These are phyloP conservation scores for Blastobotrys petasosporus DNA, from an alignment of 1,139 yeast genomes.

Conservation along the genomic window DNA sequence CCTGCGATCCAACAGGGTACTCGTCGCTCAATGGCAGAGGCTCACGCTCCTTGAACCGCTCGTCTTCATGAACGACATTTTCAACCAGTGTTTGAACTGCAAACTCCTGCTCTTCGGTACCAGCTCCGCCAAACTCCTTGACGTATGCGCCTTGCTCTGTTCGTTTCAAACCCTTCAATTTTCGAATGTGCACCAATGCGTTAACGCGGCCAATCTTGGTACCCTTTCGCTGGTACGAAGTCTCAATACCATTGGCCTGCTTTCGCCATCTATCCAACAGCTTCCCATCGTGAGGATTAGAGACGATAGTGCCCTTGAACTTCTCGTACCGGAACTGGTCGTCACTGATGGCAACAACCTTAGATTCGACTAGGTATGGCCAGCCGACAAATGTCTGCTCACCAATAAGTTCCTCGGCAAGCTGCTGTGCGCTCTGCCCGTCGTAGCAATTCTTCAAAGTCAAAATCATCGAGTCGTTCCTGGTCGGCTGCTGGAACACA, in stretches of 20 bases:
- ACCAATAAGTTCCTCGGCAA: conserved; percentile 56
- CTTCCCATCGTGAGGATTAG: conserved; percentile 32
- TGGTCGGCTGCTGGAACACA: conserved; percentile 81
- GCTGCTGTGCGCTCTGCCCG: conserved; percentile 42
- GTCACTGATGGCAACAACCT: conserved; percentile 60
- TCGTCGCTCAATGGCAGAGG: conserved; percentile 78
- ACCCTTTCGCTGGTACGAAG: conserved; percentile 48
- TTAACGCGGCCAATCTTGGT: conserved; percentile 49
- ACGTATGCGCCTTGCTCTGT: conserved; percentile 67
- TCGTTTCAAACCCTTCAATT: conserved; percentile 76
- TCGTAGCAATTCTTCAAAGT: conserved; percentile 51
- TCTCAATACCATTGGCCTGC: conserved; percentile 31
- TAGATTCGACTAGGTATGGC: conserved; percentile 86
- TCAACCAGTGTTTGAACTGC: conserved; percentile 81
- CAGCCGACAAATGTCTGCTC: conserved; percentile 68
- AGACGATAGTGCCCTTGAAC: conserved; percentile 28
- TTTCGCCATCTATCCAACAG: conserved; percentile 42
- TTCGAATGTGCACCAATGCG: conserved; percentile 60
- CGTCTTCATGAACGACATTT: conserved; percentile 65
- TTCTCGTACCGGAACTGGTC: conserved; percentile 45
- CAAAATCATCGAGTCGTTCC: conserved; percentile 75
- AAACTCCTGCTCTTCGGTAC: conserved; percentile 36
- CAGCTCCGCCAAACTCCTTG: conserved; percentile 49
- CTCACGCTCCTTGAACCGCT: conserved; percentile 63
- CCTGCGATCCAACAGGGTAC: conserved; percentile 67